Conservation (phyloP, 306 rosid genomes). For the Sophora flavescens region DNA sequence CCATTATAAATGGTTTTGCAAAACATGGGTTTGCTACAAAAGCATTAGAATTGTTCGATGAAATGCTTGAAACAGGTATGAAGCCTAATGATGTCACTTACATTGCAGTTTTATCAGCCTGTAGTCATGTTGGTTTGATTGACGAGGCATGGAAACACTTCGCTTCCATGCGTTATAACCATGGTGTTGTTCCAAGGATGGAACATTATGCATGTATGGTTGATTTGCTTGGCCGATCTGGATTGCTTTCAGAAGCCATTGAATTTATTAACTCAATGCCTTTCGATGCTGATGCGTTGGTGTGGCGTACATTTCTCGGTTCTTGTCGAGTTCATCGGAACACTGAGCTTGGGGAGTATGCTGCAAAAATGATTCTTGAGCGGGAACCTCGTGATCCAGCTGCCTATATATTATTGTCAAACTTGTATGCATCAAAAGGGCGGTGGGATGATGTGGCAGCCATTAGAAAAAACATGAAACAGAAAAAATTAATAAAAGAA, state of each 20-base stretch:
- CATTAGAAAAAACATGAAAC: conserved; percentile 66
- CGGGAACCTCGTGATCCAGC: conserved; percentile 68
- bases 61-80: conserved; percentile 63
- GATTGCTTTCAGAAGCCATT: conserved; percentile 66
- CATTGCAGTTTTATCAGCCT: conserved; percentile 74
- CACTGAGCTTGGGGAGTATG: conserved; percentile 66
- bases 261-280: conserved; percentile 67
- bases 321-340: conserved; percentile 68
- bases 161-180: conserved; percentile 54
- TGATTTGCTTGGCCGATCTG: conserved; percentile 71
- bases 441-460: conserved; percentile 66
- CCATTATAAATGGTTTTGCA: conserved; percentile 65
- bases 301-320: conserved; percentile 79
- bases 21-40: conserved; percentile 68
- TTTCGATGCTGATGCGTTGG: conserved; percentile 62
- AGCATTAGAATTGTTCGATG: conserved; percentile 63
- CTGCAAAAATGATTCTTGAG: conserved; percentile 70
- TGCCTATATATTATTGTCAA: conserved; percentile 64
- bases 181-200: conserved; percentile 65
- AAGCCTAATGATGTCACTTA: conserved; percentile 72
- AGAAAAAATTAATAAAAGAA: conserved; percentile 60
- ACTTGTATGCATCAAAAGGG: conserved; percentile 68
- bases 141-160: conserved; percentile 71
- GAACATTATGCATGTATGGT: conserved; percentile 79
- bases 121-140: conserved; percentile 70